Percentiles rank a stretch among this genome's conserved stretches.
These are phyloP conservation scores for Melampsora larici-populina DNA, from an alignment of 1,284 basidiomycete genomes.

Conservation along the genomic window DNA sequence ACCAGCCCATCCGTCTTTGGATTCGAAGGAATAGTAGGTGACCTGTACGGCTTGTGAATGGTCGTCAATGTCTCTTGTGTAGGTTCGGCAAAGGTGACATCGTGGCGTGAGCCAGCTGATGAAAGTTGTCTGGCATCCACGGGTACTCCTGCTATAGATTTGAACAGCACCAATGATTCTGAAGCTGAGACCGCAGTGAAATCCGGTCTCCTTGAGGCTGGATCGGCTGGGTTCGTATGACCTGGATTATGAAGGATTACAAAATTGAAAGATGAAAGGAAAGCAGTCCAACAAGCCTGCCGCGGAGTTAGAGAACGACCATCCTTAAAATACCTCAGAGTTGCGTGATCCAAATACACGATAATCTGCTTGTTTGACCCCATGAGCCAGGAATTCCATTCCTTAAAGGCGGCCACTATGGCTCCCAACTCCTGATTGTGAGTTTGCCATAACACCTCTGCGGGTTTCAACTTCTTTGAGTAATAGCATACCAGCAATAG, in stretches of 20 bases:
- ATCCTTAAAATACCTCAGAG: not conserved
- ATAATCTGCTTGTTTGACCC: not conserved
- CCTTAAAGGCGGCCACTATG: not conserved
- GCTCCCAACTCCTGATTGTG: not conserved
- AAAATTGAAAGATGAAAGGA: no score
- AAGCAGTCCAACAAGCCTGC: not conserved
- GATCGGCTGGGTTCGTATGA: not conserved
- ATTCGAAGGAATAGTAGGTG: no score
- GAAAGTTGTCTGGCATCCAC: no score
- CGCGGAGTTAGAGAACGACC: not conserved
- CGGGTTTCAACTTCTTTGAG: not conserved
- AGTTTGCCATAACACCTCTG: not conserved
- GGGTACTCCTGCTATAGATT: no score
- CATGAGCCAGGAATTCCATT: not conserved
- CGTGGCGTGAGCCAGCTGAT: no score
- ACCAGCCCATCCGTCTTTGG: no score
- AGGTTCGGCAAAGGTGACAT: no score
- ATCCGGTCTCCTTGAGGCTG: not conserved
- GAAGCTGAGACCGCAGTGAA: not conserved
- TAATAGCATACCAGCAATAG: conserved; percentile 21
- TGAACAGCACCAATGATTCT: no score
- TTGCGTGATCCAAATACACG: not conserved
- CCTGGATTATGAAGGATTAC: not conserved
- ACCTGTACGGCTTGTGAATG: no score
- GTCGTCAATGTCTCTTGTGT: no score